phyloP scores from a whole-genome alignment of 23 red algal genomes.

The Chondrus crispus region DNA sequence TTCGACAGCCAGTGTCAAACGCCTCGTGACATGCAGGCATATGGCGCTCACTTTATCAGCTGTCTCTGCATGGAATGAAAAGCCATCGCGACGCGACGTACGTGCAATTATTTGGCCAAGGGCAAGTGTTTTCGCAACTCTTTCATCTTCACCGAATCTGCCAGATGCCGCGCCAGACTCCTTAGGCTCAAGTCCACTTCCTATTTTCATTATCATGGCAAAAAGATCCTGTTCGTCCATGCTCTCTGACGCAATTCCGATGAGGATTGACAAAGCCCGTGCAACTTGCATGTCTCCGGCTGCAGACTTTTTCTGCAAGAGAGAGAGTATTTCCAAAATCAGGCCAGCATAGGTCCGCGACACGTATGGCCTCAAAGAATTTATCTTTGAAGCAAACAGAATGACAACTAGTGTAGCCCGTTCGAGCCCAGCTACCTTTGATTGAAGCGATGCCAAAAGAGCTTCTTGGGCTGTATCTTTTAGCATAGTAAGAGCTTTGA shows the following conservation, averaged over 20 bases:
- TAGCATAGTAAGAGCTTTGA: background rate
- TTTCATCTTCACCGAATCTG: slow-evolving; percentile 26
- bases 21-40: background rate
- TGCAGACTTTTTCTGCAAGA: slow-evolving; percentile 20
- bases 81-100: background rate
- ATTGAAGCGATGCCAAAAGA: background rate
- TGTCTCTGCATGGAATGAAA: background rate
- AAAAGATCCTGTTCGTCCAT: background rate
- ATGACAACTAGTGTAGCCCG: background rate
- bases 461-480: background rate
- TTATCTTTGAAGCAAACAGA: background rate
- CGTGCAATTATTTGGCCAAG: slow-evolving; percentile 4
- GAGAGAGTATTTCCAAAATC: background rate
- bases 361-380: background rate
- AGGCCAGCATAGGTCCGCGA: background rate
- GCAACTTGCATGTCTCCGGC: slow-evolving; percentile 23
- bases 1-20: slow-evolving; percentile 22
- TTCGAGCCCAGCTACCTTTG: background rate
- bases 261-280: slow-evolving; percentile 11
- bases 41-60: background rate
- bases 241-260: background rate
- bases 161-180: slow-evolving; percentile 18
- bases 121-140: slow-evolving; percentile 36
- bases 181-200: slow-evolving; percentile 17
- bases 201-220: background rate